Conservation (phyloP, 768 basidiomycete genomes). For the Kwoniella europaea region DNA sequence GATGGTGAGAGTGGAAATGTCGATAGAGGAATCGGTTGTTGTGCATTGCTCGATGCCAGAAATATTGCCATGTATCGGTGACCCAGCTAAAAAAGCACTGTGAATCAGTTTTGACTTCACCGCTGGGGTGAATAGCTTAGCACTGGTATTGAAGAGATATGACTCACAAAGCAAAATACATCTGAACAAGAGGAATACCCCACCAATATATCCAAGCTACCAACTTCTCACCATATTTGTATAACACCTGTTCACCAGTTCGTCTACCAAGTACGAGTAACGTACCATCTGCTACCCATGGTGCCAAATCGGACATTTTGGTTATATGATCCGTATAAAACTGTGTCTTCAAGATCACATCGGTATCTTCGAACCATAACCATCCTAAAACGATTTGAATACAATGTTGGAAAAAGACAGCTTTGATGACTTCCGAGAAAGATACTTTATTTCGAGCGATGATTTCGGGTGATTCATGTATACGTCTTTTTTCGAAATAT, state of each 20-base stretch:
- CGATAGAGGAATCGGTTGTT: conserved; percentile 86
- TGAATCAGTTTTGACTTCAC: no score
- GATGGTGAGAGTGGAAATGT: conserved; percentile 90
- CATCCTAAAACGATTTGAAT: conserved; percentile 80
- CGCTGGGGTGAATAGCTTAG: no score
- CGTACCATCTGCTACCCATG: conserved; percentile 60
- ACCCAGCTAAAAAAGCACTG: conserved; percentile 67
- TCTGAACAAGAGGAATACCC: conserved; percentile 75
- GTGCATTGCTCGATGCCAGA: conserved; percentile 91
- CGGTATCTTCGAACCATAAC: conserved; percentile 67
- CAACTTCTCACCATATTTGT: conserved; percentile 58
- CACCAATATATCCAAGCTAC: conserved; percentile 88
- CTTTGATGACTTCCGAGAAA: conserved; percentile 71
- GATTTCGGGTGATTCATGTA: conserved; percentile 86
- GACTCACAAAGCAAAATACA: conserved; percentile 76
- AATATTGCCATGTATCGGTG: conserved; percentile 98
- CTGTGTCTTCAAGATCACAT: conserved; percentile 43
- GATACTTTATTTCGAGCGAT: conserved; percentile 75
- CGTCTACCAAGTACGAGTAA: conserved; percentile 61
- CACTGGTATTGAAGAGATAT: no score
- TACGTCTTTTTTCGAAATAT: conserved; percentile 79
- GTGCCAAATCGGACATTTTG: conserved; percentile 52
- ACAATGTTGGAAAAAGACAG: conserved; percentile 83
- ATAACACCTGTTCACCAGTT: conserved; percentile 59
- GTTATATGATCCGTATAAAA: conserved; percentile 51